phyloP scores from a whole-genome alignment of 345 rosid genomes.

The Citrus australasica region DNA sequence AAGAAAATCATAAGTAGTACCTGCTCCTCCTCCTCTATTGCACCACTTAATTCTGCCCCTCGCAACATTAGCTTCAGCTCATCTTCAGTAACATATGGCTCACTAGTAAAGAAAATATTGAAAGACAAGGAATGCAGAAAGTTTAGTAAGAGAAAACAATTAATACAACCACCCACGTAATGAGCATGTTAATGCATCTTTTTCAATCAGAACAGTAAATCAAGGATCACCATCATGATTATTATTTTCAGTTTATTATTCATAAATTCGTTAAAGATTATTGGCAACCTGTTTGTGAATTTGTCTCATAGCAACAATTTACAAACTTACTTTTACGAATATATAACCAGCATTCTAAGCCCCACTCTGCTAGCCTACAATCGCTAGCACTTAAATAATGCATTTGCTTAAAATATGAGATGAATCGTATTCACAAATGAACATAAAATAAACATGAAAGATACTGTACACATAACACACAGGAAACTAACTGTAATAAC shows the following conservation, averaged over 20 bases:
- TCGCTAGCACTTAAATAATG: too few species aligned
- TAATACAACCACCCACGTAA: not conserved
- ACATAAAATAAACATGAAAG: not conserved
- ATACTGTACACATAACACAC: not conserved
- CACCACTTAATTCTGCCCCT: slow-evolving; percentile 96
- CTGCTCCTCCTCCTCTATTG: slow-evolving; percentile 99
- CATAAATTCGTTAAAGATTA: not conserved
- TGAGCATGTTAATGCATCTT: not conserved
- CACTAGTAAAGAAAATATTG: slow-evolving; percentile 34
- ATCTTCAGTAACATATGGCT: slow-evolving; percentile 96
- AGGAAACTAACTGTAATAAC: too few species aligned
- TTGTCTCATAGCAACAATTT: not conserved
- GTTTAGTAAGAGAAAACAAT: not conserved
- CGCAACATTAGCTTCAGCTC: slow-evolving; percentile 93
- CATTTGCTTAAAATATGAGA: not conserved
- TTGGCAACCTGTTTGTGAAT: too few species aligned
- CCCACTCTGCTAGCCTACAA: not conserved
- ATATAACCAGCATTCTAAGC: not conserved
- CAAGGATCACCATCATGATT: not conserved
- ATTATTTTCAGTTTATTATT: not conserved
- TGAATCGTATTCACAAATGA: not conserved
- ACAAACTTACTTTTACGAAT: not conserved
- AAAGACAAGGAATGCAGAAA: slow-evolving; percentile 7
- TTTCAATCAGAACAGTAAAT: not conserved
- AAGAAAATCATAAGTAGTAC: slow-evolving; percentile 22